These are phyloP conservation scores for Sarocladium oryzae DNA, from an alignment of 2,329 filamentous ascomycete genomes.

Conservation along the genomic window DNA sequence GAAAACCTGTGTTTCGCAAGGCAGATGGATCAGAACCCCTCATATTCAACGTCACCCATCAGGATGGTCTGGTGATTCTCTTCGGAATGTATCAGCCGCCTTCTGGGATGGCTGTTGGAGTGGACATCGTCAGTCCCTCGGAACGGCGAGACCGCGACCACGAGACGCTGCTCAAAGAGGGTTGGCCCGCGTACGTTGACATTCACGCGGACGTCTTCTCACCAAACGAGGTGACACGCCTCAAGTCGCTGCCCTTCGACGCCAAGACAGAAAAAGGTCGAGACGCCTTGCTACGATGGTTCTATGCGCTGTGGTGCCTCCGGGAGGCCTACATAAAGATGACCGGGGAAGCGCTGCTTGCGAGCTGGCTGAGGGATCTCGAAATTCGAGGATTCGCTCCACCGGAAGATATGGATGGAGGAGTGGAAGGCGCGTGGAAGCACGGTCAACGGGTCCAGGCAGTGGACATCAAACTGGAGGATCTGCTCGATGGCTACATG, in stretches of 20 bases:
- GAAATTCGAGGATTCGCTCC: constrained; percentile 61
- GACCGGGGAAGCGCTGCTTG: constrained; percentile 70
- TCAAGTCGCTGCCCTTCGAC: constrained; percentile 41
- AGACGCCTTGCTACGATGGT: constrained; percentile 59
- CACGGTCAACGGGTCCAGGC: constrained; percentile 23
- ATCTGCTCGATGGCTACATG: constrained; percentile 31
- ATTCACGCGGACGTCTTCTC: constrained; percentile 67
- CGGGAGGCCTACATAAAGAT: constrained; percentile 81
- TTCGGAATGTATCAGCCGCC: constrained; percentile 42
- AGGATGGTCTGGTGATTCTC: constrained; percentile 67
- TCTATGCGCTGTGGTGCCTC: constrained; percentile 74
- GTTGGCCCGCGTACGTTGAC: constrained; percentile 63
- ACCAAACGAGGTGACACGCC: constrained; percentile 51
- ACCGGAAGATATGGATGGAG: constrained; percentile 30
- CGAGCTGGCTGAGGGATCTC: constrained; percentile 63
- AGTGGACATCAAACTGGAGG: constrained; percentile 27
- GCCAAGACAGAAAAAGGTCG: constrained; percentile 11
- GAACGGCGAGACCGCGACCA: constrained; percentile 61
- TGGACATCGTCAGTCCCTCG: constrained; percentile 69
- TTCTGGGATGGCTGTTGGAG: constrained; percentile 48
- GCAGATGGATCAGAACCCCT: constrained; percentile 41
- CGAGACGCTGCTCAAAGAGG: constrained; percentile 46
- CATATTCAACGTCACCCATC: constrained; percentile 73
- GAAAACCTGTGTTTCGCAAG: constrained; percentile 48
- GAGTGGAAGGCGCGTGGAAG: constrained; percentile 24